Evolutionary conservation across 148 eudicot genomes (phyloP).

Genomic region (Vaccinium vitisidaea): DNA sequence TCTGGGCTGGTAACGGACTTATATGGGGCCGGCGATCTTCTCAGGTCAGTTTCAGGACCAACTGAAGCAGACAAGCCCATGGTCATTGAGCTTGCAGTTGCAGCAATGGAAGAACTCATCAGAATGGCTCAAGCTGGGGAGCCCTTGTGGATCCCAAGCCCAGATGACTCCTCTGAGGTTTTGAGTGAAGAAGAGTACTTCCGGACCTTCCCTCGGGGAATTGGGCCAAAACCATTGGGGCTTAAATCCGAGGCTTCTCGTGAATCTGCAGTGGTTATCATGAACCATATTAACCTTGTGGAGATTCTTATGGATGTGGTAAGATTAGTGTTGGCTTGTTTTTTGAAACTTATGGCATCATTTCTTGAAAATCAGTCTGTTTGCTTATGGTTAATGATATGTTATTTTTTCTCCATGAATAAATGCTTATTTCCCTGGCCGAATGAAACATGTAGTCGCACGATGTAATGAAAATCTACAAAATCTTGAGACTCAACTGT

Average conservation of each 20-base stretch:
- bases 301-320: conserved; percentile 91
- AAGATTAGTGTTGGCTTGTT: not conserved
- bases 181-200: conserved; percentile 76
- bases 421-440: not conserved
- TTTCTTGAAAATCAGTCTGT: not conserved
- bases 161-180: conserved; percentile 39
- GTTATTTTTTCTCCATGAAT: not conserved
- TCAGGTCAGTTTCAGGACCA: conserved; percentile 65
- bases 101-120: conserved; percentile 91
- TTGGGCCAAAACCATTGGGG: conserved; percentile 72
- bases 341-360: not conserved
- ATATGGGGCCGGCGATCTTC: conserved; percentile 59
- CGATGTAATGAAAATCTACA: not conserved
- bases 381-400: not conserved
- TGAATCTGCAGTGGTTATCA: conserved; percentile 79
- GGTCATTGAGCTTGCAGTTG: conserved; percentile 83
- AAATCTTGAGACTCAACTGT: not conserved
- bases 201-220: conserved; percentile 65
- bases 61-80: conserved; percentile 73
- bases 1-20: conserved; percentile 51
- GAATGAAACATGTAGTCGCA: not conserved
- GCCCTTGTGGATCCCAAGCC: conserved; percentile 72
- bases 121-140: conserved; percentile 74
- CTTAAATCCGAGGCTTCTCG: conserved; percentile 79
- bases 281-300: conserved; percentile 77